These are phyloP conservation scores for Lanmaoa pseudosensibilis DNA, from an alignment of 768 basidiomycete species.

Conservation along the genomic window DNA sequence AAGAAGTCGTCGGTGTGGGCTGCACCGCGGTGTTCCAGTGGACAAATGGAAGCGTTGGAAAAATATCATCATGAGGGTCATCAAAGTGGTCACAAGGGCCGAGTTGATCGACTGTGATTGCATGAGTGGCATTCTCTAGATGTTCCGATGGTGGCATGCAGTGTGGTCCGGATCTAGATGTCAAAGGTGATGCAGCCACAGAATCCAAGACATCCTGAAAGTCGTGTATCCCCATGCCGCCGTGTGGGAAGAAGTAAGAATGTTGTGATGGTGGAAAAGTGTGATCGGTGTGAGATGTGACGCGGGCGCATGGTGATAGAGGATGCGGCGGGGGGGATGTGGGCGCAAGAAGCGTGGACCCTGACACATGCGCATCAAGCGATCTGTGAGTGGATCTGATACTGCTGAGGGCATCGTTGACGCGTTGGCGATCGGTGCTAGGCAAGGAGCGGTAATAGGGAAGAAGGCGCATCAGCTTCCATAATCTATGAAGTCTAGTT, in stretches of 20 bases:
- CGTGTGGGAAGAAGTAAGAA: conserved; percentile 15
- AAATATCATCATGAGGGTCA: conserved; percentile 17
- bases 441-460: conserved; percentile 39
- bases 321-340: conserved; percentile 3
- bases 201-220: conserved; percentile 14
- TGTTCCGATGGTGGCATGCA: conserved; percentile 7
- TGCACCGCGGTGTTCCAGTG: conserved; percentile 29
- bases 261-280: conserved; percentile 1
- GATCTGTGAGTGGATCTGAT: conserved; percentile 10
- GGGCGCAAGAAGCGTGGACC: conserved; percentile 13
- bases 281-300: conserved; percentile 9
- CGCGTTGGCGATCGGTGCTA: conserved; percentile 27
- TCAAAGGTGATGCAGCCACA: background rate
- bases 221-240: conserved; percentile 8
- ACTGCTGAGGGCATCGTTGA: conserved; percentile 26
- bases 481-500: conserved; percentile 56
- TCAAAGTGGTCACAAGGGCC: conserved; percentile 8
- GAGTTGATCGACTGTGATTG: conserved; percentile 4
- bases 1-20: background rate
- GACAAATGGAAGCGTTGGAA: conserved; percentile 21
- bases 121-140: conserved; percentile 2
- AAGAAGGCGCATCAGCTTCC: conserved; percentile 41
- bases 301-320: conserved; percentile 1
- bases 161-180: conserved; percentile 22
- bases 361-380: conserved; percentile 18